phyloP scores from a whole-genome alignment of 2,329 filamentous ascomycete species.

The Anthostomella pinea region DNA sequence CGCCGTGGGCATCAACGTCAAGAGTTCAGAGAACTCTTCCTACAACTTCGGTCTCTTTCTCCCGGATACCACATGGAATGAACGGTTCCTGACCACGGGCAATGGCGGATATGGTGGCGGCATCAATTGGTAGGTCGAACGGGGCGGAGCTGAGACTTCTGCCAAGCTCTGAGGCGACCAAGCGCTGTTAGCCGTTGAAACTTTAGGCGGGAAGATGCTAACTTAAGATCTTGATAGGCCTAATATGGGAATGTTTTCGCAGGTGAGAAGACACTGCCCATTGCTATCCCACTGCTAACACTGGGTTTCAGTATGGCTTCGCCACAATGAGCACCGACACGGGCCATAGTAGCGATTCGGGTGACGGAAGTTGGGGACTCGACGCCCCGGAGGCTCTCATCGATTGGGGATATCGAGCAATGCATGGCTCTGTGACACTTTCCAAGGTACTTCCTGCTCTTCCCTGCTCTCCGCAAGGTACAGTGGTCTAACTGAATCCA shows the following conservation, averaged over 20 bases:
- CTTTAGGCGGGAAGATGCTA: background rate
- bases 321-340: constrained; percentile 43
- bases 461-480: background rate
- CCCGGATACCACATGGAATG: constrained; percentile 30
- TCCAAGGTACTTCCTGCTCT: constrained; percentile 32
- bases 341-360: constrained; percentile 35
- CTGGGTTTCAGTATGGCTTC: constrained; percentile 35
- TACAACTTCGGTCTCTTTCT: constrained; percentile 32
- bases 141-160: no score
- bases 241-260: constrained; percentile 41
- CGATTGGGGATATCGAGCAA: constrained; percentile 41
- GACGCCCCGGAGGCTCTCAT: constrained; percentile 33
- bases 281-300: constrained; percentile 1
- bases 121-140: constrained; percentile 29
- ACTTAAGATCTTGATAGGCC: constrained; percentile 15
- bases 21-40: constrained; percentile 27
- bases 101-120: constrained; percentile 31
- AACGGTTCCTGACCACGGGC: constrained; percentile 26
- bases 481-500: background rate
- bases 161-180: no score
- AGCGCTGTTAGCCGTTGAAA: no score
- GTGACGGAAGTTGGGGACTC: constrained; percentile 38
- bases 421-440: constrained; percentile 48
- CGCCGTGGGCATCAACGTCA: constrained; percentile 29
- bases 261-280: constrained; percentile 12